phyloP scores from a whole-genome alignment of 257 asterid genomes.

The Petunia axillaris region DNA sequence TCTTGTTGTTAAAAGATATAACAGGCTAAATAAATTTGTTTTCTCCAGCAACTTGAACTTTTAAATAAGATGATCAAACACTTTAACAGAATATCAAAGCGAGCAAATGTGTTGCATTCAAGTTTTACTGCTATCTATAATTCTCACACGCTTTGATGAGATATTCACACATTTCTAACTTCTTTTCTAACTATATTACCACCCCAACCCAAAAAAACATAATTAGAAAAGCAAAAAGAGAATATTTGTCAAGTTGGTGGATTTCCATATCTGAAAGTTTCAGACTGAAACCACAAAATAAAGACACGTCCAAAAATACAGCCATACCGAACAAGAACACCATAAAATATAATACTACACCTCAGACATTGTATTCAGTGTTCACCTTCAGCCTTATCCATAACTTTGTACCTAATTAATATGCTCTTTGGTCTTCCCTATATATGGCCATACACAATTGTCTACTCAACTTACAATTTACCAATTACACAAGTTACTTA shows the following conservation, averaged over 20 bases:
- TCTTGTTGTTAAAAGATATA: too few species aligned
- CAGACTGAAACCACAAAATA: background rate
- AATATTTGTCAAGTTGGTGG: background rate
- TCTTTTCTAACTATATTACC: background rate
- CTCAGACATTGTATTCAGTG: background rate
- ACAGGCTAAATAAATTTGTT: too few species aligned
- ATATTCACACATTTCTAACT: too few species aligned
- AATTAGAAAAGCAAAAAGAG: background rate
- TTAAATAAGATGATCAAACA: too few species aligned
- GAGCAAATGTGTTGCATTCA: too few species aligned
- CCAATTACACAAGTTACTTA: background rate
- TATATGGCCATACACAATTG: background rate
- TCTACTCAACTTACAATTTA: background rate
- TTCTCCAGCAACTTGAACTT: too few species aligned
- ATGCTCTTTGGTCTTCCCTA: background rate
- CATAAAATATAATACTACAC: background rate
- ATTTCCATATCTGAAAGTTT: constrained; percentile 1
- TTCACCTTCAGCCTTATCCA: background rate
- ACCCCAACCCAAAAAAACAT: background rate
- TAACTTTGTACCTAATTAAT: background rate
- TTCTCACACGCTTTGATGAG: too few species aligned
- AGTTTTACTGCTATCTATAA: too few species aligned
- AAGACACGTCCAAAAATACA: background rate
- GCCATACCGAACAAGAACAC: background rate
- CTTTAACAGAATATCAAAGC: too few species aligned